phyloP scores from a whole-genome alignment of 2,329 filamentous ascomycete species.

The Fusarium armeniacum region DNA sequence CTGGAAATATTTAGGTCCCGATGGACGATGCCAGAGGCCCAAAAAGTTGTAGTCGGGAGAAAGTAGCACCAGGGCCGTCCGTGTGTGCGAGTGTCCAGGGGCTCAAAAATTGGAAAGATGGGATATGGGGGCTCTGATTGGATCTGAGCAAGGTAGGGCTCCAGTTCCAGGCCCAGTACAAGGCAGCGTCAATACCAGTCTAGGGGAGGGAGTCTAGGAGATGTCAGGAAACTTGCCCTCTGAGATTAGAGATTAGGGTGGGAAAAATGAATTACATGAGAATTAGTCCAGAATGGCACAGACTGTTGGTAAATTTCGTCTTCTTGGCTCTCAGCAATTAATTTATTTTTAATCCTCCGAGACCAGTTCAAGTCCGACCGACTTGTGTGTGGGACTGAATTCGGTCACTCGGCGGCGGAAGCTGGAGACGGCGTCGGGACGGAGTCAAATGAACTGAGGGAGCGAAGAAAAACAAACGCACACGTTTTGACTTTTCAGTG shows the following conservation, averaged over 20 bases:
- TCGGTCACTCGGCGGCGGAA: slow-evolving; percentile 42
- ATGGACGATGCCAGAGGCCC: slow-evolving; percentile 44
- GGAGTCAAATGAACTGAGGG: slow-evolving; percentile 37
- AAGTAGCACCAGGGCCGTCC: slow-evolving; percentile 41
- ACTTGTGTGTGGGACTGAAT: slow-evolving; percentile 44
- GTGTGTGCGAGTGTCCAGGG: slow-evolving; percentile 43
- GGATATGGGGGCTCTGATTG: slow-evolving; percentile 43
- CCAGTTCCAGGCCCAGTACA: slow-evolving; percentile 28
- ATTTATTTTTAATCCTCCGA: background rate
- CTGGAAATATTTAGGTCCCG: slow-evolving; percentile 38
- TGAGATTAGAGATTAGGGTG: background rate
- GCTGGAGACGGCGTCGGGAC: slow-evolving; percentile 43
- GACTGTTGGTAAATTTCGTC: background rate
- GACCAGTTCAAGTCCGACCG: slow-evolving; percentile 5
- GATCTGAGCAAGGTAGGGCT: slow-evolving; percentile 44
- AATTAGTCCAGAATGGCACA: background rate
- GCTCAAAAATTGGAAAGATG: slow-evolving; percentile 36
- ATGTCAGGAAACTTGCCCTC: background rate
- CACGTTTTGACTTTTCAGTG: slow-evolving; percentile 23
- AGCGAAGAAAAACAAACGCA: slow-evolving; percentile 28
- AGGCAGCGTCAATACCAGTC: slow-evolving; percentile 1
- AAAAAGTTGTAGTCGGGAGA: slow-evolving; percentile 44
- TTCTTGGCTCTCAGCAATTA: background rate
- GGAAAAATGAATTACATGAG: background rate
- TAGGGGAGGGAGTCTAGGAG: slow-evolving; percentile 3